Base-by-base conservation (phyloP, 768 basidiomycete genomes). In the Serendipita vermifera region DNA sequence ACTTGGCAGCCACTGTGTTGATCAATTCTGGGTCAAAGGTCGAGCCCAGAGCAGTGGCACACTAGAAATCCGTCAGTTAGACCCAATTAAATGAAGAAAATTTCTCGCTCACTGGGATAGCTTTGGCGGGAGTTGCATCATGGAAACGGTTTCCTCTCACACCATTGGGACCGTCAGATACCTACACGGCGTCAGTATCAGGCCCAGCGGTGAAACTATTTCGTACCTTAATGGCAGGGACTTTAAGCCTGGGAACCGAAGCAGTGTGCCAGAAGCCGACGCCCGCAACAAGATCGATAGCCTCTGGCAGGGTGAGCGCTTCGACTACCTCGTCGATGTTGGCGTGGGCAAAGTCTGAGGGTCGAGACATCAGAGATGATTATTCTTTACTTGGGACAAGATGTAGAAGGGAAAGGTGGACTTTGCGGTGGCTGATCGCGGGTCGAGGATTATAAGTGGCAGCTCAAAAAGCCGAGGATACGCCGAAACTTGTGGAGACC, bases 221-320 rank as follows among this genome's bases (percentile, higher is more conserved):
- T 62, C 66, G 27, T 41, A 76, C 81, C 72, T 87, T 86, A 64
- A 87, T 70, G 9, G 82, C 76, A 33, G 85, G 87, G 55, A 89
- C 71, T 2, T 81, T 79, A 2, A 87, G 72, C 6, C 85, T 71
- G n/a, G 82, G 75, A 24, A 88, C 68, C n/a, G 70, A 71, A 55
- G 80, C 77, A 0, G 86, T 87, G 62, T 83, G 77, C 87, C 85
- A 87, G 63, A 83, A 83, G 14, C 85, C 84, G n/a, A 82, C 83
- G n/a, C 85, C 86, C 1, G 81, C 82, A 5, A 77, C 82, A 24
- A 89, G 72, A 36, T 73, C 69, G 62, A 87, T 85, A 0, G 84
- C 81, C 63, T 88, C 87, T 33, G 85, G 84, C 0, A 76, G 81
- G 2, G 82, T 83, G 59, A 88, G 69, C 57, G 77, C 71, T 15